These are phyloP conservation scores for Globisporangium paroecandrum DNA, from an alignment of 352 stramenopile species.

Conservation along the genomic window DNA sequence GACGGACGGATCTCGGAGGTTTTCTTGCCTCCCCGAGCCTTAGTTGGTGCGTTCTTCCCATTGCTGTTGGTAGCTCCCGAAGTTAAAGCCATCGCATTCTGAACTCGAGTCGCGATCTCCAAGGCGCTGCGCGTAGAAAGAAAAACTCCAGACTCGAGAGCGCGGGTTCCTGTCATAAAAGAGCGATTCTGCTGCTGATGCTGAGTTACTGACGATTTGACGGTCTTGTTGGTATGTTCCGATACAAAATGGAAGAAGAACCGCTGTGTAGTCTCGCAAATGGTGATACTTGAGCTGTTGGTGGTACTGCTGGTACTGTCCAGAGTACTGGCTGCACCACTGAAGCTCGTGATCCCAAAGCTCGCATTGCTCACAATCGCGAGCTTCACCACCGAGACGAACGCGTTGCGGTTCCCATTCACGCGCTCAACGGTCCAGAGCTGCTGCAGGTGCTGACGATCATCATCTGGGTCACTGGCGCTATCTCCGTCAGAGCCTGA, in stretches of 20 bases:
- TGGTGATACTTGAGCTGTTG: background rate
- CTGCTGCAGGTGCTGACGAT: background rate
- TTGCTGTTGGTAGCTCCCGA: background rate
- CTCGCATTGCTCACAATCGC: conserved; percentile 31
- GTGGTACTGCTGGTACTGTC: background rate
- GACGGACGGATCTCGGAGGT: background rate
- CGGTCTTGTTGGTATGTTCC: background rate
- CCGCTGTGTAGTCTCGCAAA: conserved; percentile 19
- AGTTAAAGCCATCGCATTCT: background rate
- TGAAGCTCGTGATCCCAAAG: conserved; percentile 29
- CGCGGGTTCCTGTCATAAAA: conserved; percentile 25
- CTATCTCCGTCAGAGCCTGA: background rate
- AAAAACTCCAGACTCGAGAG: conserved; percentile 28
- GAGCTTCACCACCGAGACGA: conserved; percentile 42
- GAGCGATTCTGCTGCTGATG: conserved; percentile 22
- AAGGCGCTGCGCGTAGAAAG: conserved; percentile 23
- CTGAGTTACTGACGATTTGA: background rate
- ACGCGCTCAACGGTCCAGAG: conserved; percentile 27
- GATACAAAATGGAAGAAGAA: conserved; percentile 51
- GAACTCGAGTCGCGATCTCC: conserved; percentile 20
- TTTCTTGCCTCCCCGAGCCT: background rate
- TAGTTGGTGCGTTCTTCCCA: background rate
- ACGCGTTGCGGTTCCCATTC: conserved; percentile 30
- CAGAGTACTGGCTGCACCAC: background rate
- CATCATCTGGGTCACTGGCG: background rate